These are phyloP conservation scores for Lactarius indigo DNA, from an alignment of 768 basidiomycete species.

Conservation along the genomic window DNA sequence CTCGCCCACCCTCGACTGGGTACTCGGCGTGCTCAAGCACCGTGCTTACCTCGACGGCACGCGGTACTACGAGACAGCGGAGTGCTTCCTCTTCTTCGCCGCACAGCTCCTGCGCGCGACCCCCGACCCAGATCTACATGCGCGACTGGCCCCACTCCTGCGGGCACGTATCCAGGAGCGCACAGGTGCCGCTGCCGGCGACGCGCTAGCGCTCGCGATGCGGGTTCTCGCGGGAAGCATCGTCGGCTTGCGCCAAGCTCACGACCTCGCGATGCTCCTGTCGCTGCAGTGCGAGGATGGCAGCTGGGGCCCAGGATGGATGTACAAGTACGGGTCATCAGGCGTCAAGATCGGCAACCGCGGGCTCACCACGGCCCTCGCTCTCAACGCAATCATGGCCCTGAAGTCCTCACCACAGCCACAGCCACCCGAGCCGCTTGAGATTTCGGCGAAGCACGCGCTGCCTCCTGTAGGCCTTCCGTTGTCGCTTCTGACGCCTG, in stretches of 20 bases:
- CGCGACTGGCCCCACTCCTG: constrained; percentile 39
- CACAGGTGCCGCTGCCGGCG: constrained; percentile 42
- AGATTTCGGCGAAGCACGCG: no score
- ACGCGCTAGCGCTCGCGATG: constrained; percentile 55
- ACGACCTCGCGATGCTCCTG: constrained; percentile 45
- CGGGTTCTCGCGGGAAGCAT: constrained; percentile 45
- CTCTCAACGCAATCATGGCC: constrained; percentile 46
- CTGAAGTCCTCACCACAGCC: constrained; percentile 17
- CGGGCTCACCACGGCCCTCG: constrained; percentile 52
- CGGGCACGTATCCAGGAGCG: constrained; percentile 47
- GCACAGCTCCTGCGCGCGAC: constrained; percentile 41
- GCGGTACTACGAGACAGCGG: constrained; percentile 49
- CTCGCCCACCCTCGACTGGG: constrained; percentile 44
- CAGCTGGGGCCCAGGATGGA: constrained; percentile 52
- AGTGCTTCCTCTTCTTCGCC: constrained; percentile 52
- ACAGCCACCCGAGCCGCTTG: background rate
- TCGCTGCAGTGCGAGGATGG: constrained; percentile 52
- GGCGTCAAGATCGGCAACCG: constrained; percentile 51
- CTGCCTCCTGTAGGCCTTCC: background rate
- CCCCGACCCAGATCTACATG: constrained; percentile 35
- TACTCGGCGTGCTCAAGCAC: constrained; percentile 46
- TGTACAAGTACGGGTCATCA: constrained; percentile 52
- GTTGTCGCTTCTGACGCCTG: background rate
- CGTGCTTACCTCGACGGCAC: constrained; percentile 55
- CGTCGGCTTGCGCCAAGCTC: constrained; percentile 40